phyloP scores from a whole-genome alignment of 176 grass and related monocot genomes.

The Oryza longistaminata region DNA sequence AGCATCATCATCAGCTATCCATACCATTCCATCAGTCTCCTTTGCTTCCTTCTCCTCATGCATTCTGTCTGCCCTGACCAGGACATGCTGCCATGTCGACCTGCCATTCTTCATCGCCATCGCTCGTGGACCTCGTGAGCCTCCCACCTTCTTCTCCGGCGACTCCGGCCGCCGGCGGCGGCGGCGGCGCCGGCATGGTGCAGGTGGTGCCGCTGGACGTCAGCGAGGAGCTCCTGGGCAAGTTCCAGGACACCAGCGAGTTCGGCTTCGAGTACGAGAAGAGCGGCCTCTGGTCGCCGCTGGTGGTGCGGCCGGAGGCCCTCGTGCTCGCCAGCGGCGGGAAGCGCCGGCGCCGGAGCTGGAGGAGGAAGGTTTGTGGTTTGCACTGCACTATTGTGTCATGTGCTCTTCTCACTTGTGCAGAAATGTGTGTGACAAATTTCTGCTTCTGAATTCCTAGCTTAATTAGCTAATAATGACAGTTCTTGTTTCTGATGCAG shows the following conservation, averaged over 20 bases:
- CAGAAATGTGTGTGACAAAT: neutral
- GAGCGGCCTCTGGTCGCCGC: conserved; percentile 89
- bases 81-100: neutral
- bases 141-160: neutral
- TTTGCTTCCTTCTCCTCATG: conserved; percentile 25
- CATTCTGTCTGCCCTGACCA: conserved; percentile 34
- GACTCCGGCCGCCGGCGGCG: no score
- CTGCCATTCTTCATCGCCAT: neutral
- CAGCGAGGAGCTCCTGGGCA: conserved; percentile 62
- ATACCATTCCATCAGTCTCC: neutral
- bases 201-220: conserved; percentile 71
- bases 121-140: conserved; percentile 53
- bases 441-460: neutral
- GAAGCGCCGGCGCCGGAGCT: conserved; percentile 20
- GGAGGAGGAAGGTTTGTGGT: conserved; percentile 39
- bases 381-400: neutral
- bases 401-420: neutral
- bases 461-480: neutral
- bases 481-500: conserved; percentile 27
- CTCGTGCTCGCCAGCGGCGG: neutral
- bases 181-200: conserved; percentile 1
- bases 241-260: conserved; percentile 74
- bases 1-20: neutral
- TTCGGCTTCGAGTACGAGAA: conserved; percentile 79
- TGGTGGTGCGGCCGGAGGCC: conserved; percentile 50